These are phyloP conservation scores for Xylaria sp. DNA, from an alignment of 2,329 filamentous ascomycete species.

Conservation along the genomic window DNA sequence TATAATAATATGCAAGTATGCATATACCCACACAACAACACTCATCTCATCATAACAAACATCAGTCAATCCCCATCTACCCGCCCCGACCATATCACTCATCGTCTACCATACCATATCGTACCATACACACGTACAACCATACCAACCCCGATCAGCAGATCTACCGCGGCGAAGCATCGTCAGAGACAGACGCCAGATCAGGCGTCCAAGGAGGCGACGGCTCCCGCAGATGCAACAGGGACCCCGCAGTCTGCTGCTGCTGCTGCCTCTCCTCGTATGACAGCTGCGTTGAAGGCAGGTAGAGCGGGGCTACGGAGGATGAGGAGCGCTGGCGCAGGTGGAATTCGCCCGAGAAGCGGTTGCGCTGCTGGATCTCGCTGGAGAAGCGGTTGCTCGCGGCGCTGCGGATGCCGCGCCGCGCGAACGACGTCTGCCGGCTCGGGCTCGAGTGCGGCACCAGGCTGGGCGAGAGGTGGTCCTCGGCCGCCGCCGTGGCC, in stretches of 20 bases:
- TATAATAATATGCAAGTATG: neutral
- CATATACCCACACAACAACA: conserved; percentile 1
- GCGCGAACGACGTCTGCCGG: conserved; percentile 29
- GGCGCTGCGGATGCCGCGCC: conserved; percentile 27
- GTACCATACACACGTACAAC: neutral
- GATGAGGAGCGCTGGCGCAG: conserved; percentile 37
- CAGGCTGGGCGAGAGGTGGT: conserved; percentile 24
- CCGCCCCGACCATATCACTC: neutral
- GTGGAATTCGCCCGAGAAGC: conserved; percentile 36
- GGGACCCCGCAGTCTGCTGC: neutral
- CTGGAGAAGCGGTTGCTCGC: conserved; percentile 35
- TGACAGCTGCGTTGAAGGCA: conserved; percentile 29
- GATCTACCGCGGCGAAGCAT: conserved; percentile 14
- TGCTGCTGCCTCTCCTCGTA: conserved; percentile 21
- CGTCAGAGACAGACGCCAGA: conserved; percentile 34
- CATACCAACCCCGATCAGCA: neutral
- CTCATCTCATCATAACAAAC: neutral
- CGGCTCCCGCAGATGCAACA: conserved; percentile 32
- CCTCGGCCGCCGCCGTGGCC: neutral
- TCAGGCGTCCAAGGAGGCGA: conserved; percentile 38
- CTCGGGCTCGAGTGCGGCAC: conserved; percentile 31
- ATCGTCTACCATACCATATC: neutral
- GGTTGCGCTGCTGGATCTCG: conserved; percentile 34
- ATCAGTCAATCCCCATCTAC: neutral
- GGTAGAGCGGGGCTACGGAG: conserved; percentile 35